A percentile compares a stretch with the other conserved stretches of the same genome.
Conservation (phyloP, 192 early-diverging fungal genomes). For the Gonapodya sp. region DNA sequence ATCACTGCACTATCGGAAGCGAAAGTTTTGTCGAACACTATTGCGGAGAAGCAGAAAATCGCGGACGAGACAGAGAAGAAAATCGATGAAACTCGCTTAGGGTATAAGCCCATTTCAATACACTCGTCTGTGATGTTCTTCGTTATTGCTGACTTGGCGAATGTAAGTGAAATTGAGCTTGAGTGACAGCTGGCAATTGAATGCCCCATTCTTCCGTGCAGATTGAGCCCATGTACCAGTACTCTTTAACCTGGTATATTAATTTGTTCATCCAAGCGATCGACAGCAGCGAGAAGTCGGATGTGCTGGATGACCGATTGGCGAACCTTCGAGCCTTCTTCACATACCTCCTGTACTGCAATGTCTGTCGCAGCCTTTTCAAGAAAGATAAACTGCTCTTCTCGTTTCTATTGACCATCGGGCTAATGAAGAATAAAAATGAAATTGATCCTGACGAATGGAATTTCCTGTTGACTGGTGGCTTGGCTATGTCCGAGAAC, state of each 20-base stretch:
- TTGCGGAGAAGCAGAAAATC: slow-evolving; percentile 50
- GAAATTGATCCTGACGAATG: slow-evolving; percentile 50
- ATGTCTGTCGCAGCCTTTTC: slow-evolving; percentile 50
- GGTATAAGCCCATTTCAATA: slow-evolving; percentile 46
- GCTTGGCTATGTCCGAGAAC: slow-evolving; percentile 15
- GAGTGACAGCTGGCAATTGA: not conserved
- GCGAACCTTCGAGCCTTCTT: slow-evolving; percentile 45
- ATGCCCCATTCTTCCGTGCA: slow-evolving; percentile 13
- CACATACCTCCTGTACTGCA: slow-evolving; percentile 52
- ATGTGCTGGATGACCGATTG: slow-evolving; percentile 32
- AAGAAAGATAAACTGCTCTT: slow-evolving; percentile 56
- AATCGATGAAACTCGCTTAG: slow-evolving; percentile 48
- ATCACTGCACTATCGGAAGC: slow-evolving; percentile 47
- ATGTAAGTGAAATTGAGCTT: slow-evolving; percentile 28
- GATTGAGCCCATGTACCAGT: slow-evolving; percentile 59
- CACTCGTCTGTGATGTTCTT: slow-evolving; percentile 53
- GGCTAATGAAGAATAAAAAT: slow-evolving; percentile 35
- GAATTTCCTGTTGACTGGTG: slow-evolving; percentile 51
- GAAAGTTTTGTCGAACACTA: slow-evolving; percentile 47
- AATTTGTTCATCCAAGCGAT: slow-evolving; percentile 54
- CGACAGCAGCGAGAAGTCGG: slow-evolving; percentile 44
- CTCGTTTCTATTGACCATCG: slow-evolving; percentile 50
- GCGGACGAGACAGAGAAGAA: slow-evolving; percentile 51
- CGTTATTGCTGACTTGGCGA: slow-evolving; percentile 52
- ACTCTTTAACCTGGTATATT: slow-evolving; percentile 51